Percentiles rank a stretch among this genome's conserved stretches.
Evolutionary conservation across 2,329 filamentous ascomycete genomes (phyloP).

Genomic region (Scopulariopsis brevicaulis): DNA sequence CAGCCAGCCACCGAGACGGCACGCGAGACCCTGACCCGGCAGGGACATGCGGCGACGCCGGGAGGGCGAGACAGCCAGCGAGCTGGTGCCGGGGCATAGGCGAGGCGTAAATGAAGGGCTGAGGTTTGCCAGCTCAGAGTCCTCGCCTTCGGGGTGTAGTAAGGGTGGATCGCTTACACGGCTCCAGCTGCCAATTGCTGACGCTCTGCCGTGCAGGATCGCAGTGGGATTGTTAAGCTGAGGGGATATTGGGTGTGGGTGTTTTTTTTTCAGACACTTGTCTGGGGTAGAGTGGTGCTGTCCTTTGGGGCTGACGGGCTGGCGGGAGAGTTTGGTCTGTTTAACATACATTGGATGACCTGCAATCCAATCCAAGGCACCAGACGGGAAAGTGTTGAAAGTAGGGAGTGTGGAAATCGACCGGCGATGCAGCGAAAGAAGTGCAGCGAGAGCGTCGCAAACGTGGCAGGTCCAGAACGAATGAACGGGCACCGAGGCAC

Average conservation of each 20-base stretch:
- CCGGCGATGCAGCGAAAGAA: not conserved
- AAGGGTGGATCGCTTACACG: not conserved
- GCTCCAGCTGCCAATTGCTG: not conserved
- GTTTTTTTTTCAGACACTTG: not conserved
- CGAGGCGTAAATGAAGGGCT: not conserved
- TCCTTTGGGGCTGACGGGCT: not conserved
- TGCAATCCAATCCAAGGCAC: not conserved
- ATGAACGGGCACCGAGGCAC: too few species aligned
- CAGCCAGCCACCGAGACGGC: not conserved
- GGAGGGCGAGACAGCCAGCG: not conserved
- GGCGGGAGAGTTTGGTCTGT: not conserved
- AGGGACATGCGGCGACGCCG: not conserved
- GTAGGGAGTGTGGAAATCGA: not conserved
- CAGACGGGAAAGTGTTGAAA: not conserved
- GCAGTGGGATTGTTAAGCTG: not conserved
- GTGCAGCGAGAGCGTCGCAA: not conserved
- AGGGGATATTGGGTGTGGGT: not conserved
- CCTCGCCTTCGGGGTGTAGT: not conserved
- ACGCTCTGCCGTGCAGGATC: not conserved
- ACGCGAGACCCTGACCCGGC: not conserved
- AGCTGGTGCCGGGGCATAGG: not conserved
- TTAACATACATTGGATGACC: not conserved
- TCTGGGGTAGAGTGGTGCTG: not conserved
- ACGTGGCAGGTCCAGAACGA: not conserved
- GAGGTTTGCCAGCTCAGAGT: not conserved